Evolutionary conservation across 2,329 filamentous ascomycete genomes (phyloP), one percentile per base, ranked within the genome.

Genomic region (Penicillium oxalicum): DNA sequence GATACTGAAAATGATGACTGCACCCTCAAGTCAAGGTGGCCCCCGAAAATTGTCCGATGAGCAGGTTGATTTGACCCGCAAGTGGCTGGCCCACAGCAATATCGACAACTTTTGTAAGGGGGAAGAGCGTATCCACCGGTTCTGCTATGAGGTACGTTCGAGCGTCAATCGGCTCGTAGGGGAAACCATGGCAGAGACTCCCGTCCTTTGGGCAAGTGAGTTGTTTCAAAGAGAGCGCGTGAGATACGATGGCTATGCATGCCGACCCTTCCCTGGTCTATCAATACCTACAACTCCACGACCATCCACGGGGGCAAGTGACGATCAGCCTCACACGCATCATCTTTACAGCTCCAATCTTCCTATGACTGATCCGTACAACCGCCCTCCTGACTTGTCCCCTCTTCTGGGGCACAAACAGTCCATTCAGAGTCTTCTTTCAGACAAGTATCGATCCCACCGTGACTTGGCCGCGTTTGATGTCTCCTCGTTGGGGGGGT

Each of bases 1-100:
- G 63, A 82, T 93, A 39, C 82, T 96, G 66, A 90, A 95, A 52
- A 79, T 95, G 9, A 79, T 97, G 64, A 89, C 91, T 28, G 90
- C 90, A 4, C 77, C 81, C 0, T 83, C 86, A 48, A 88, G 88
- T 45, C 88, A 95, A 58, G 91, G 91, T 9, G 91, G 93, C 0
- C 88, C 89, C 0, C 95, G 94, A 67, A 98, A 98, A 68, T 78
- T 98, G 9, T 91, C 88, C n/a, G 91, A 97, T 63, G 89, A 95
- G 47, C 93, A 97, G 66, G 85, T 91, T 0, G 88, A 94, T 44
- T 83, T 90, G 56, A 95, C 90, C 0, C 74, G 80, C 18, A 81
- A 83, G 48, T 98, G 91, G 89, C 76, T 97, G 45, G 82, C 86
- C 42, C 82, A 87, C 57, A 86, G 84, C 55, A 83, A 83, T 11